Evolutionary conservation across 805 yeast species (phyloP), one percentile per base, ranked within the genome.

Genomic region (Suhomyces sp.): DNA sequence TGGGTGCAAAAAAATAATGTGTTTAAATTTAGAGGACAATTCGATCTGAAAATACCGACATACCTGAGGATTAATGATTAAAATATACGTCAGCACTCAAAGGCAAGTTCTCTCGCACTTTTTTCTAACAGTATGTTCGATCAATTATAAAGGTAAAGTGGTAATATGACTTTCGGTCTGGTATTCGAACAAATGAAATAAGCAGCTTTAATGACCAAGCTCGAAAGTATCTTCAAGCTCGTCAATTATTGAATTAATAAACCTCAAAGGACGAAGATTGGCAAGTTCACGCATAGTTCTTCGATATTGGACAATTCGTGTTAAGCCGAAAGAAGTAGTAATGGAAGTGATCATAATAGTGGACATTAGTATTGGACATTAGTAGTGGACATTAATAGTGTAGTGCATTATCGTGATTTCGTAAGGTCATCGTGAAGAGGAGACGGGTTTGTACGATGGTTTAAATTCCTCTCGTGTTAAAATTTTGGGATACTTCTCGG

Each of bases 401-500:
- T 29, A 12, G 17, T 3, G 31, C 31, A 29, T 29, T 29, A 7
- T 33, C 36, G 36, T 33, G 17, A 33, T 13, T 31, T 33, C 36
- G 17, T 33, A 33, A n/a, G 17, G 36, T 38, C n/a, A 19, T 38
- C 24, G 7, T 17, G 23, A 26, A 15, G 47, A 26, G 47, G 47
- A 44, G 36, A 17, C n/a, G 22, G 22, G 19, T 24, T 42, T 35
- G 44, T 26, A 48, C 51, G 51, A 48, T 48, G 51, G 51, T 42
- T 42, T 29, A 15, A 33, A 10, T 46, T 48, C 51, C 51, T 48
- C 51, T 48, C 51, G 51, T 48, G 47, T 40, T 29, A 41, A 46
- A 42, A 31, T n/a, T 7, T 46, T 22, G n/a, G n/a, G 44, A 24
- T 48, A 48, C 22, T 31, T 48, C 47, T 17, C 40, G 44, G 26